Conservation (phyloP, 192 early-diverging fungal genomes). For the Geranomyces michiganensis region DNA sequence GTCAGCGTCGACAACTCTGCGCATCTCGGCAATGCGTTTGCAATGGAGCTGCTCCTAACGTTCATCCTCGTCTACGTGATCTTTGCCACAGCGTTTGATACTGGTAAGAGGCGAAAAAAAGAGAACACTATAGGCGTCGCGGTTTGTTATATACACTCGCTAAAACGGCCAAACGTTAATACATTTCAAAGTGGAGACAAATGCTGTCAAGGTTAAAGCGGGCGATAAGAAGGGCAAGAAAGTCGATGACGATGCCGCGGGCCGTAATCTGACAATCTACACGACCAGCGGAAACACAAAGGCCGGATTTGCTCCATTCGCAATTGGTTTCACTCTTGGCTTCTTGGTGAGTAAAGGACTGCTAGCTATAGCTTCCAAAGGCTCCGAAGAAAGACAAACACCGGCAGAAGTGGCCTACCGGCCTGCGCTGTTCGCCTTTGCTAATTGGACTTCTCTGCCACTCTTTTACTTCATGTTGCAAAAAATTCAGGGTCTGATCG, state of each 20-base stretch:
- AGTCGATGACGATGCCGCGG: constrained; percentile 38
- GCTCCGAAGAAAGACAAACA: not conserved
- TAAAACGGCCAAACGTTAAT: not conserved
- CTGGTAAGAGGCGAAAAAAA: constrained; percentile 38
- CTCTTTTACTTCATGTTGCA: constrained; percentile 11
- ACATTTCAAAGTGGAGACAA: constrained; percentile 49
- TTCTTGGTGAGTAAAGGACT: constrained; percentile 34
- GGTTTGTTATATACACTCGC: too few species aligned
- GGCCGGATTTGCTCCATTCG: constrained; percentile 65
- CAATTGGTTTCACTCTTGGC: constrained; percentile 65
- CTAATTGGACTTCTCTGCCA: not conserved
- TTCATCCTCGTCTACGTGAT: constrained; percentile 68
- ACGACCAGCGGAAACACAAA: constrained; percentile 68
- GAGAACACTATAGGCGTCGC: too few species aligned
- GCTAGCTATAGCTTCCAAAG: too few species aligned
- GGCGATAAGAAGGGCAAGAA: constrained; percentile 10
- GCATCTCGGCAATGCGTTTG: constrained; percentile 54
- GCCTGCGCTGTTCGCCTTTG: not conserved
- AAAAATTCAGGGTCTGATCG: constrained; percentile 45
- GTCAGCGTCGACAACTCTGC: constrained; percentile 46
- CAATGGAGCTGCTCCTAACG: constrained; percentile 61
- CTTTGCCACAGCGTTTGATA: constrained; percentile 68
- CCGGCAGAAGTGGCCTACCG: too few species aligned
- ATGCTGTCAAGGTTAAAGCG: constrained; percentile 46
- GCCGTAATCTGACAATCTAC: constrained; percentile 65